Evolutionary conservation across 2,329 filamentous ascomycete species (phyloP).

Genomic region (Monilinia polystroma): DNA sequence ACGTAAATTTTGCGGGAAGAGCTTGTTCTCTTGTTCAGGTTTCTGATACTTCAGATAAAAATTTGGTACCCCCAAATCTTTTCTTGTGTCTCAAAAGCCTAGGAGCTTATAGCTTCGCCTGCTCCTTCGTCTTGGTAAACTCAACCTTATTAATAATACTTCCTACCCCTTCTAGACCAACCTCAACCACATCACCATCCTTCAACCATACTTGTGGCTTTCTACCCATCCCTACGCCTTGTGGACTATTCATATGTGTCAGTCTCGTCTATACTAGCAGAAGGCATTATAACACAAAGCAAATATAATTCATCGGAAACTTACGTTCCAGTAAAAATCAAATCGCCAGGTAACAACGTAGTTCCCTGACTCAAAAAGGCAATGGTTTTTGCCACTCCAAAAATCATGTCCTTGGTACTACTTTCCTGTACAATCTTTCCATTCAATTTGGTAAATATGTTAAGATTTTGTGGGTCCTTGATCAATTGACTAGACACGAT

Average conservation of each 20-base stretch:
- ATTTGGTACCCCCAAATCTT: too few species aligned
- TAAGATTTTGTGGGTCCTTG: slow-evolving; percentile 55
- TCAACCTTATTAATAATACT: slow-evolving; percentile 55
- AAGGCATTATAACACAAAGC: background rate
- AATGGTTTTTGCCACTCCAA: slow-evolving; percentile 58
- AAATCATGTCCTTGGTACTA: slow-evolving; percentile 62
- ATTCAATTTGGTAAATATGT: slow-evolving; percentile 59
- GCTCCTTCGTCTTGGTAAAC: slow-evolving; percentile 43
- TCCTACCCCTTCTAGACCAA: slow-evolving; percentile 65
- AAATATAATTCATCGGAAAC: background rate
- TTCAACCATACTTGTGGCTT: slow-evolving; percentile 67
- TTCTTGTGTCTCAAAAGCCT: background rate
- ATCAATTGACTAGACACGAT: slow-evolving; percentile 61
- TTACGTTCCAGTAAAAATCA: slow-evolving; percentile 64
- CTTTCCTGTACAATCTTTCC: slow-evolving; percentile 57
- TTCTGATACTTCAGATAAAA: too few species aligned
- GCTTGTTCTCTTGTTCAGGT: too few species aligned
- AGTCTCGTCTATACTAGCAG: background rate
- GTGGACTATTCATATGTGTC: slow-evolving; percentile 44
- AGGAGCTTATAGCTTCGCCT: slow-evolving; percentile 30
- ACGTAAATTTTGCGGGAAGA: too few species aligned
- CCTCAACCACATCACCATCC: slow-evolving; percentile 68
- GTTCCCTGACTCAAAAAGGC: slow-evolving; percentile 60
- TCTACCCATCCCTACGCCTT: slow-evolving; percentile 69
- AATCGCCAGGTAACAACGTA: slow-evolving; percentile 61